Conservation (phyloP, 2,329 filamentous ascomycete genomes). For the Exophiala sp. region DNA sequence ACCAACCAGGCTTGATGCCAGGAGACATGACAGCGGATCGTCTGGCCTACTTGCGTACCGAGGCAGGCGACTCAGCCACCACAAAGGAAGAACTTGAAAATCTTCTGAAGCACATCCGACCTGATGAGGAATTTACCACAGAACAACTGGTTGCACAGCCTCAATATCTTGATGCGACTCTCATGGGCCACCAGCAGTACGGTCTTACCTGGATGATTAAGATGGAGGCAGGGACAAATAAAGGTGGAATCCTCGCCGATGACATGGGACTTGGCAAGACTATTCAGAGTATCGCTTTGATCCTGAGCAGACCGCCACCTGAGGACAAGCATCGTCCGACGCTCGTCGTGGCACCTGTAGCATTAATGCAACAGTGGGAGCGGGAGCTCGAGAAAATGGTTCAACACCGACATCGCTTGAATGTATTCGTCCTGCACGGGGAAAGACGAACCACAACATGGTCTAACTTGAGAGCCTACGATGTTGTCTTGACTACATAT, state of each 20-base stretch:
- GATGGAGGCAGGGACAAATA: constrained; percentile 67
- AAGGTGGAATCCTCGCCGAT: constrained; percentile 73
- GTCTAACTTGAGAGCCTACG: constrained; percentile 60
- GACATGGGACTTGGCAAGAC: constrained; percentile 86
- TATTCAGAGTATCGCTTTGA: constrained; percentile 75
- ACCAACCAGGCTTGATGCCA: neutral
- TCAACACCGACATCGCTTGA: constrained; percentile 55
- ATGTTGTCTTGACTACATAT: constrained; percentile 77
- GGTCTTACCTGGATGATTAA: constrained; percentile 73
- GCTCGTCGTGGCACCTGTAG: constrained; percentile 77
- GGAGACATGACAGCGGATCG: neutral
- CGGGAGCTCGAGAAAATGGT: constrained; percentile 72
- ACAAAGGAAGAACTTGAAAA: constrained; percentile 66
- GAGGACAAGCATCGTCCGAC: constrained; percentile 65
- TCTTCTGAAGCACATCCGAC: constrained; percentile 68
- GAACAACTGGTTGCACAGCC: constrained; percentile 54
- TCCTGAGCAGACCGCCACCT: constrained; percentile 63
- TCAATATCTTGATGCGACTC: constrained; percentile 60
- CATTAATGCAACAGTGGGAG: constrained; percentile 80
- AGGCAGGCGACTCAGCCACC: constrained; percentile 44
- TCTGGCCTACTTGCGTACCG: neutral
- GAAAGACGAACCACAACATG: constrained; percentile 56
- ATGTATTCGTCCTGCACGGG: constrained; percentile 67
- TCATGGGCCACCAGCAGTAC: constrained; percentile 80
- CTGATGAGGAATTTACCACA: constrained; percentile 66